Evolutionary conservation across 805 yeast genomes (phyloP).

Genomic region (Ogataea thermomethanolica): DNA sequence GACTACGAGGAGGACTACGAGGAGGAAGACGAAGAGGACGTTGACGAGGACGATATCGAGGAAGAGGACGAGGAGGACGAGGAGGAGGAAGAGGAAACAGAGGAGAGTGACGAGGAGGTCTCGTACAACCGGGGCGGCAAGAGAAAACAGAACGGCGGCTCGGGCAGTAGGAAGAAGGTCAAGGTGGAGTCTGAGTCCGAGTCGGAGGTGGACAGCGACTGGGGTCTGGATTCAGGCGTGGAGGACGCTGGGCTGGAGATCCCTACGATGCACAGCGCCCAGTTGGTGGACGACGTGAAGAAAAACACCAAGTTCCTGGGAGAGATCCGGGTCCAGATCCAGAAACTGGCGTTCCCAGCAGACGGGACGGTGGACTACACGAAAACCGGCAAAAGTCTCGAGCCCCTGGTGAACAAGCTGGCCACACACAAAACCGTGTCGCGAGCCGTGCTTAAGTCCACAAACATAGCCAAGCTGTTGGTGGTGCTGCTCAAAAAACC

Average conservation of each 20-base stretch:
- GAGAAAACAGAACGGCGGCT: background rate
- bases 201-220: conserved; percentile 22
- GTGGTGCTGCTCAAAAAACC: conserved; percentile 36
- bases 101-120: conserved; percentile 5
- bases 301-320: conserved; percentile 20
- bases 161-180: background rate
- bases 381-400: conserved; percentile 18
- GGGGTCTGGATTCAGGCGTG: conserved; percentile 28
- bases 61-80: conserved; percentile 9
- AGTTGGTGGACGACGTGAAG: conserved; percentile 22
- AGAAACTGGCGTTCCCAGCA: conserved; percentile 21
- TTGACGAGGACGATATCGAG: conserved; percentile 5
- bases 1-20: conserved; percentile 33
- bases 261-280: conserved; percentile 17
- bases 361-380: conserved; percentile 21
- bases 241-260: conserved; percentile 18
- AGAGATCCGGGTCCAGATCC: conserved; percentile 26
- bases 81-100: conserved; percentile 8
- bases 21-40: conserved; percentile 29
- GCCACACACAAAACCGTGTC: conserved; percentile 24
- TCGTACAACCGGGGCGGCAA: background rate
- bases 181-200: conserved; percentile 1
- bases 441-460: conserved; percentile 29
- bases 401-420: conserved; percentile 24
- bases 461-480: conserved; percentile 33